Conservation (phyloP, 2,329 filamentous ascomycete species). For the Aspergillus bombycis region DNA sequence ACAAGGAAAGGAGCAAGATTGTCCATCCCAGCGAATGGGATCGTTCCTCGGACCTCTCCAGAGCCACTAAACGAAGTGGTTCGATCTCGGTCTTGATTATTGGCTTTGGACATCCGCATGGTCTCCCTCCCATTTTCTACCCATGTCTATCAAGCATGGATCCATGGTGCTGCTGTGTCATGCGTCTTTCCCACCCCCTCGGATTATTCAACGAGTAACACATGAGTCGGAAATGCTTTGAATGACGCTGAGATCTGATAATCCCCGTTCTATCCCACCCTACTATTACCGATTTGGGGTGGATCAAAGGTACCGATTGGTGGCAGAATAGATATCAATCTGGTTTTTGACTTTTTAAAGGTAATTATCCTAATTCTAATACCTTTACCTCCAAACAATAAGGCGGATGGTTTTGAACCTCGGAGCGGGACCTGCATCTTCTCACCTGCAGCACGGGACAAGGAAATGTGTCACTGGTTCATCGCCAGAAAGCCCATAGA, state of each 20-base stretch:
- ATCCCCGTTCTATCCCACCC: not conserved
- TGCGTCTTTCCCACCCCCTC: slow-evolving; percentile 11
- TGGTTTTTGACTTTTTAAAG: not conserved
- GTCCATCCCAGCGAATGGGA: slow-evolving; percentile 6
- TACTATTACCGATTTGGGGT: not conserved
- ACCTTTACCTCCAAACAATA: not conserved
- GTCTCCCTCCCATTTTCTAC: not conserved
- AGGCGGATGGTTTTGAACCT: not conserved
- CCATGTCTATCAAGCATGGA: slow-evolving; percentile 1
- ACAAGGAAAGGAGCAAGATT: slow-evolving; percentile 13
- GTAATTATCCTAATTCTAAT: not conserved
- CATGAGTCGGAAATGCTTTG: not conserved
- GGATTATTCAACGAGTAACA: not conserved
- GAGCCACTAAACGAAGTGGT: slow-evolving; percentile 6
- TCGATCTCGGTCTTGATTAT: slow-evolving; percentile 5
- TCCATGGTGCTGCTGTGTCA: slow-evolving; percentile 16
- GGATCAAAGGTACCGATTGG: not conserved
- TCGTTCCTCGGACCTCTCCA: not conserved
- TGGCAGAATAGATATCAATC: not conserved
- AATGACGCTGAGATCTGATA: slow-evolving; percentile 2
- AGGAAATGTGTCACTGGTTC: slow-evolving; percentile 5
- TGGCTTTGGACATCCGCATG: slow-evolving; percentile 8
- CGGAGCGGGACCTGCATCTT: slow-evolving; percentile 2
- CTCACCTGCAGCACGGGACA: slow-evolving; percentile 6
- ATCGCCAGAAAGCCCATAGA: not conserved